Evolutionary conservation across 805 yeast species (phyloP).

Genomic region (Zygosaccharomyces siamensis): DNA sequence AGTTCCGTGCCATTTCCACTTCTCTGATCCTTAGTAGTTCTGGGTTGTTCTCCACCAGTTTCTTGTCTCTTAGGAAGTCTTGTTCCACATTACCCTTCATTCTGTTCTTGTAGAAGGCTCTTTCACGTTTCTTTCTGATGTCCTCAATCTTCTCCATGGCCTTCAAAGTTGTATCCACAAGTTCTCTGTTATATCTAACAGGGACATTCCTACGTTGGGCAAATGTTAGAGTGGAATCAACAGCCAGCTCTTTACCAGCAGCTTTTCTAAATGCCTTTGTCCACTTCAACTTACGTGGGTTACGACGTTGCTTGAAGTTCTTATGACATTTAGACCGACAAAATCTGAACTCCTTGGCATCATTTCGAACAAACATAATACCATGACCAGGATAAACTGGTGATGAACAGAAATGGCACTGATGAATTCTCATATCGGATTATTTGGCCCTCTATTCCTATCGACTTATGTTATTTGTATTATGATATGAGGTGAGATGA

Average conservation of each 20-base stretch:
- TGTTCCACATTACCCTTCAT: constrained; percentile 95
- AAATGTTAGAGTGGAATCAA: constrained; percentile 91
- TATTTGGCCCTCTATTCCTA: background rate
- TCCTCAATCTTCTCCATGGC: constrained; percentile 96
- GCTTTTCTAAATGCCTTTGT: constrained; percentile 98
- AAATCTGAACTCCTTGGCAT: constrained; percentile 94
- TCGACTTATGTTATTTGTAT: background rate
- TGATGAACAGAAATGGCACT: constrained; percentile 95
- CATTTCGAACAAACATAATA: constrained; percentile 95
- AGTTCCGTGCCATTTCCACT: constrained; percentile 75
- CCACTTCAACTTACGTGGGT: constrained; percentile 97
- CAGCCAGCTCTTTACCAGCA: constrained; percentile 97
- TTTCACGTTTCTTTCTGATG: constrained; percentile 92
- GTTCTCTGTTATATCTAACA: constrained; percentile 93
- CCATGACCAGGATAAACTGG: constrained; percentile 96
- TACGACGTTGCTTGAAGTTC: constrained; percentile 94
- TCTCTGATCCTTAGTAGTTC: constrained; percentile 89
- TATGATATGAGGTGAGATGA: constrained; percentile 16
- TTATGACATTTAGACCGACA: constrained; percentile 98
- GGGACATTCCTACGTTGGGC: constrained; percentile 98
- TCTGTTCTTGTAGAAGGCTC: constrained; percentile 98
- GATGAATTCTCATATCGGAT: constrained; percentile 69
- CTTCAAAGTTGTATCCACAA: constrained; percentile 87
- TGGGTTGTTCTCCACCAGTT: constrained; percentile 83
- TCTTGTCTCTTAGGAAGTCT: constrained; percentile 78